phyloP scores from a whole-genome alignment of 306 rosid genomes.

The Elaeagnus macrophylla region DNA sequence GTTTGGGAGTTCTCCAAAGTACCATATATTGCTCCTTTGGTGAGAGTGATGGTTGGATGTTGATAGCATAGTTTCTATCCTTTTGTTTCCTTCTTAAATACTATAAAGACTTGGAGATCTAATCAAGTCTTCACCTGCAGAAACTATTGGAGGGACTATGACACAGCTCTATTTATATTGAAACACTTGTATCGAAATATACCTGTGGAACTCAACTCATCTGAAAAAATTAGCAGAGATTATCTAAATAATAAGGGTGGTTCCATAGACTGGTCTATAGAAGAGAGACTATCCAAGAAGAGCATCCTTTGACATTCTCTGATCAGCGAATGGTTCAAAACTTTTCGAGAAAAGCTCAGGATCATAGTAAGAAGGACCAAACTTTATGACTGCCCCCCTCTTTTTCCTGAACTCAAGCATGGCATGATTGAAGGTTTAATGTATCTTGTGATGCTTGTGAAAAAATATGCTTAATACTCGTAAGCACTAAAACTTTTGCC shows the following conservation, averaged over 20 bases:
- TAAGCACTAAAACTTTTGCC: no score
- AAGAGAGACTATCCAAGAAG: slow-evolving; percentile 50
- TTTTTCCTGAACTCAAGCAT: no score
- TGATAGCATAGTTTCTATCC: no score
- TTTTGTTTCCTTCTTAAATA: neutral
- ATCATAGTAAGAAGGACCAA: slow-evolving; percentile 17
- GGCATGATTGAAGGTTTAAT: no score
- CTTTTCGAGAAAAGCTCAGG: slow-evolving; percentile 52
- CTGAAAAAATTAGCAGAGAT: slow-evolving; percentile 13
- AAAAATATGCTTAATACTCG: no score
- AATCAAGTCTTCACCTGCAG: slow-evolving; percentile 39
- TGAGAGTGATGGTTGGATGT: no score
- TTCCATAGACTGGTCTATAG: slow-evolving; percentile 36
- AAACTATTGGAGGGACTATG: slow-evolving; percentile 93
- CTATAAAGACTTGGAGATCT: no score
- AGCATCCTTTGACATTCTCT: slow-evolving; percentile 72
- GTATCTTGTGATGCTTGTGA: no score
- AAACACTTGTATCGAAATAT: slow-evolving; percentile 62
- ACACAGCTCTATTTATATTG: slow-evolving; percentile 79
- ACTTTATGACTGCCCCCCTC: no score
- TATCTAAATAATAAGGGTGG: slow-evolving; percentile 25
- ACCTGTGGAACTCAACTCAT: slow-evolving; percentile 37
- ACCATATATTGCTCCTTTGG: no score
- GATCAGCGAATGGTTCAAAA: slow-evolving; percentile 34
- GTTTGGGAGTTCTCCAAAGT: no score